Percentiles rank a stretch among this genome's conserved stretches.
Evolutionary conservation across 305 asterid genomes (phyloP).

Genomic region (Solanum hybrid): DNA sequence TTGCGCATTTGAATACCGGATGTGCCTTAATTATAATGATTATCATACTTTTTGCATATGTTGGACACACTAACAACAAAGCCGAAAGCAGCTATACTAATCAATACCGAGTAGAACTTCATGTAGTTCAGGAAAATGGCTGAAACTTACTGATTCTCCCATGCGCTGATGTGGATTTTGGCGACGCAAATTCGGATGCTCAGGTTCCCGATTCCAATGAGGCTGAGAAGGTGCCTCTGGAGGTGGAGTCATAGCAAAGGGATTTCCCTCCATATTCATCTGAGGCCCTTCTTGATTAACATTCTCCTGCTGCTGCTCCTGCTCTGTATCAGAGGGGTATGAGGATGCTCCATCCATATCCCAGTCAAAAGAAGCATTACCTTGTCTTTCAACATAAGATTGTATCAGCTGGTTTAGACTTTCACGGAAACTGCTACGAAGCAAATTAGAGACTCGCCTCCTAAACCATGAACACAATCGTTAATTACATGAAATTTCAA

Average conservation of each 20-base stretch:
- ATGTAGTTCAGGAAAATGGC: neutral
- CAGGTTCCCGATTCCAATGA: constrained; percentile 43
- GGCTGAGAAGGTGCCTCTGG: constrained; percentile 24
- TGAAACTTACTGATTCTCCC: constrained; percentile 15
- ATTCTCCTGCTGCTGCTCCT: constrained; percentile 31
- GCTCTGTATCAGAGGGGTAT: constrained; percentile 35
- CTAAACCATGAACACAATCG: constrained; percentile 27
- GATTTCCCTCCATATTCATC: constrained; percentile 23
- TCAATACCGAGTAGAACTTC: neutral
- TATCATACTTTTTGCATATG: neutral
- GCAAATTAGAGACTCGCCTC: constrained; percentile 86
- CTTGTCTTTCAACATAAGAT: constrained; percentile 68
- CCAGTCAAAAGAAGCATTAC: constrained; percentile 53
- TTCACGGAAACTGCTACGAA: constrained; percentile 78
- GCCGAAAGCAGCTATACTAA: neutral
- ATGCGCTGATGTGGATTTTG: constrained; percentile 30
- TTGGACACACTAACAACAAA: neutral
- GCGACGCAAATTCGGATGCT: constrained; percentile 35
- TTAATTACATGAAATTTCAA: neutral
- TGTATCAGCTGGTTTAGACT: constrained; percentile 69
- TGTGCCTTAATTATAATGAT: neutral
- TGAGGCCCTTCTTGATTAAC: constrained; percentile 21
- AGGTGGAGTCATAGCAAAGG: constrained; percentile 23
- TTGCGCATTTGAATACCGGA: neutral
- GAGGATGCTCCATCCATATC: constrained; percentile 39